These are phyloP conservation scores for Alternaria infectoria DNA, from an alignment of 2,329 filamentous ascomycete genomes.

Conservation along the genomic window DNA sequence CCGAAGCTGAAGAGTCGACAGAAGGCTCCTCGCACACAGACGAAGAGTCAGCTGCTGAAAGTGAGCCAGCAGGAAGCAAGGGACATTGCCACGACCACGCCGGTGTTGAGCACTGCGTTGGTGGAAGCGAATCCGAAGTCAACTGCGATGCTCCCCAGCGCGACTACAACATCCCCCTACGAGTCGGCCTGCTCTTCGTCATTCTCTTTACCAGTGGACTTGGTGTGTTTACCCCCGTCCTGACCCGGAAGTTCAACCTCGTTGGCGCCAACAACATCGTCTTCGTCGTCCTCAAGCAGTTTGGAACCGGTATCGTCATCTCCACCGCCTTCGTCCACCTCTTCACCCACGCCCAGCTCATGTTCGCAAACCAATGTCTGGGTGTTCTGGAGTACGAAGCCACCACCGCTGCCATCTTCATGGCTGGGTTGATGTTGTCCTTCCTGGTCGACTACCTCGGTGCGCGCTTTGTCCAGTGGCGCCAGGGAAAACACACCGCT, in stretches of 20 bases:
- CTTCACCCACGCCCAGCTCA: slow-evolving; percentile 73
- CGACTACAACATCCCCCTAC: slow-evolving; percentile 70
- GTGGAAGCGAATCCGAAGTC: slow-evolving; percentile 51
- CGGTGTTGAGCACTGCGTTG: slow-evolving; percentile 72
- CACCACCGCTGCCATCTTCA: slow-evolving; percentile 72
- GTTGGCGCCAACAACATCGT: slow-evolving; percentile 55
- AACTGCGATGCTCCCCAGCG: slow-evolving; percentile 59
- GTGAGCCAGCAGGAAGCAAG: slow-evolving; percentile 22
- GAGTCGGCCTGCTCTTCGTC: slow-evolving; percentile 75
- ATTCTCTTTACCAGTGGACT: slow-evolving; percentile 72
- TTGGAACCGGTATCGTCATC: slow-evolving; percentile 75
- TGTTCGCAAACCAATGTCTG: slow-evolving; percentile 75
- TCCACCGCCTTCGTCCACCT: slow-evolving; percentile 75
- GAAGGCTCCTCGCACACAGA: slow-evolving; percentile 23
- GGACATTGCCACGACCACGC: slow-evolving; percentile 73
- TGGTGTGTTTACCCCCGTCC: slow-evolving; percentile 72
- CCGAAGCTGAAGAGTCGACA: slow-evolving; percentile 40
- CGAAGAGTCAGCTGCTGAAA: slow-evolving; percentile 10
- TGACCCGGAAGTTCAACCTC: slow-evolving; percentile 65
- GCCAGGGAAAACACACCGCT: slow-evolving; percentile 26
- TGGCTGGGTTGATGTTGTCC: slow-evolving; percentile 75
- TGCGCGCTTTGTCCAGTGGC: slow-evolving; percentile 61
- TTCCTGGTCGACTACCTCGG: slow-evolving; percentile 74
- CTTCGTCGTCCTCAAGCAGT: slow-evolving; percentile 72
- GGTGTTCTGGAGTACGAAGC: slow-evolving; percentile 70